Conservation (phyloP, 441 rosid species). For the Erysimum pusillum region DNA sequence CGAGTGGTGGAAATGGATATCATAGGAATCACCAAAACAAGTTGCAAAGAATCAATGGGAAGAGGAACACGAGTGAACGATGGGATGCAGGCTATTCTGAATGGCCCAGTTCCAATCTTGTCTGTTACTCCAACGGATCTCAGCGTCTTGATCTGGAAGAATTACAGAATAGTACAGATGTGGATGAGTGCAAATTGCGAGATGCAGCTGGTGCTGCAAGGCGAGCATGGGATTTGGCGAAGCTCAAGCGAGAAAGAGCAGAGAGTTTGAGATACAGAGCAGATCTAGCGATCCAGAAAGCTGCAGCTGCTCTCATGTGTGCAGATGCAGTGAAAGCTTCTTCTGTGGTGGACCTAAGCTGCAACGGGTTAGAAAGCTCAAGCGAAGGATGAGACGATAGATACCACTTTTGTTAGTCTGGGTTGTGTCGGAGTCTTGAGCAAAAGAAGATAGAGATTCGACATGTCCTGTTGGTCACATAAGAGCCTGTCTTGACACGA, state of each 20-base stretch:
- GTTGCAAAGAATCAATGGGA: constrained; percentile 56
- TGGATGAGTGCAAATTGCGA: constrained; percentile 68
- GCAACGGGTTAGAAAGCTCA: constrained; percentile 29
- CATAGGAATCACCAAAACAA: constrained; percentile 58
- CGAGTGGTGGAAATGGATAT: constrained; percentile 59
- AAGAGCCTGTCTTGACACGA: constrained; percentile 34
- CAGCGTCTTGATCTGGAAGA: constrained; percentile 53
- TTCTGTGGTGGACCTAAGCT: constrained; percentile 53
- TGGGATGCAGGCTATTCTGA: constrained; percentile 64
- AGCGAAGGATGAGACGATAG: constrained; percentile 36
- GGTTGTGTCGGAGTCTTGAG: constrained; percentile 25
- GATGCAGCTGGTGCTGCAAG: constrained; percentile 81
- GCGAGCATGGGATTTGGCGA: constrained; percentile 73
- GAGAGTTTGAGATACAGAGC: constrained; percentile 80
- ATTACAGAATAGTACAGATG: constrained; percentile 58
- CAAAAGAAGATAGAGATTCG: constrained; percentile 28
- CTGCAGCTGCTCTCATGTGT: constrained; percentile 83
- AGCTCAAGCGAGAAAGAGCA: constrained; percentile 83
- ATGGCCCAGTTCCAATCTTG: constrained; percentile 55
- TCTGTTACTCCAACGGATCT: constrained; percentile 49
- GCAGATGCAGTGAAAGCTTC: constrained; percentile 85
- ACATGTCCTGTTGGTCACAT: constrained; percentile 8
- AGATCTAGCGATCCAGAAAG: constrained; percentile 90
- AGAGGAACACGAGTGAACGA: constrained; percentile 56
- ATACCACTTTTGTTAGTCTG: constrained; percentile 28